Evolutionary conservation across 108 stramenopile species (phyloP).

Genomic region (Licmophora abbreviata): DNA sequence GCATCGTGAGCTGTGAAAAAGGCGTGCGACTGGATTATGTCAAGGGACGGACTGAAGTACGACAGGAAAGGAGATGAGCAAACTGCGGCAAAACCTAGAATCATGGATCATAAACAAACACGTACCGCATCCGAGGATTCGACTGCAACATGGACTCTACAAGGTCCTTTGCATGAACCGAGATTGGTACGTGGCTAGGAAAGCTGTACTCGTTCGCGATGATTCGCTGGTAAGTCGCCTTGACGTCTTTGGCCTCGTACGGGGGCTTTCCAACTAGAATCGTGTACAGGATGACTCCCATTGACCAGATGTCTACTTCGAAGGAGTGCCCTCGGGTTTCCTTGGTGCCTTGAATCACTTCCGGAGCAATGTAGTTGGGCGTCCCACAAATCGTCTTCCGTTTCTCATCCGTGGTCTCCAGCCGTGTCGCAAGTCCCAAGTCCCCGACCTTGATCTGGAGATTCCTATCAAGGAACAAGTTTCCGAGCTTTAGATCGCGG

Average conservation of each 20-base stretch:
- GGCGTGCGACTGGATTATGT: conserved; percentile 64
- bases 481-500: conserved; percentile 98
- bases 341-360: conserved; percentile 88
- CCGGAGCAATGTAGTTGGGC: conserved; percentile 99
- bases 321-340: conserved; percentile 89
- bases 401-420: conserved; percentile 79
- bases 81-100: conserved; percentile 1
- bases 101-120: background rate
- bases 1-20: conserved; percentile 54
- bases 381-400: conserved; percentile 98
- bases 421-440: conserved; percentile 93
- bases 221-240: conserved; percentile 96
- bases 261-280: conserved; percentile 96
- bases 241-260: conserved; percentile 96
- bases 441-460: conserved; percentile 87
- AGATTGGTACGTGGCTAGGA: conserved; percentile 68
- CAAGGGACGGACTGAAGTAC: conserved; percentile 55
- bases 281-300: conserved; percentile 97
- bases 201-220: conserved; percentile 90
- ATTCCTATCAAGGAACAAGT: conserved; percentile 88
- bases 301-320: conserved; percentile 97
- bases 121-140: conserved; percentile 69
- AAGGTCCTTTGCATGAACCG: conserved; percentile 72
- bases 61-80: conserved; percentile 5
- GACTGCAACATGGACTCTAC: conserved; percentile 87